Evolutionary conservation across 306 rosid species (phyloP), one percentile per base, ranked within the genome.

Genomic region (Canavalia gladiata): DNA sequence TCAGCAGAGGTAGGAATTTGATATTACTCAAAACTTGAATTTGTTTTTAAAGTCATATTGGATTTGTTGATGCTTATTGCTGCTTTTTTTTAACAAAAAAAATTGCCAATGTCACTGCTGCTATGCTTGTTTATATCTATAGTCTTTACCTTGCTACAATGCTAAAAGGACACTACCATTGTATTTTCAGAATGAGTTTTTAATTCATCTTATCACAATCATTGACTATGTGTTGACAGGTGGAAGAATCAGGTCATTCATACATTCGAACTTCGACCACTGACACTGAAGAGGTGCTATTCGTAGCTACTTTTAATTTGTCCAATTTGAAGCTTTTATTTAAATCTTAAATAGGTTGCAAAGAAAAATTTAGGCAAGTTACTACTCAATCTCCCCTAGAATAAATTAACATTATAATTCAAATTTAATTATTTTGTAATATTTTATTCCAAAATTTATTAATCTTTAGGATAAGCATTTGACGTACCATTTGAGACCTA

Each of bases 1-100:
- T 84, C 97, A 30, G 69, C 85, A 81, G 98, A 94, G 95, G 98
- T 94, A 82, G 84, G 82, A 68, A 29, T 68, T 64, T 28, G 33
- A 59, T 42, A 55, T 72, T 74, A 45, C 64, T 47, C 42, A 33
- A 59, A 78, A 65, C 12, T 54, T 74, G 54, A 51, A 52, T 77
- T 74, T 18, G 59, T 54, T 78, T 64, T 8, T 57, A 78, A 57
- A 30, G 69, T 77, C 55, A 45, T 75, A 78, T 45, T 58, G 58
- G 58, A n/a, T 45, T 65, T 74, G 28, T 18, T 18, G 25, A 66
- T 72, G 39, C 41, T 50, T 65, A 42, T 70, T 69, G 37, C 66
- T 56, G 9, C 50, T 18, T 63, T 46, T 13, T 72, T 18, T 18
- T 18, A 18, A 18, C 25, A 18, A 18, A 18, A 18, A 18, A 18